phyloP scores from a whole-genome alignment of 2,329 filamentous ascomycete genomes.

The Aureobasidium lini region DNA sequence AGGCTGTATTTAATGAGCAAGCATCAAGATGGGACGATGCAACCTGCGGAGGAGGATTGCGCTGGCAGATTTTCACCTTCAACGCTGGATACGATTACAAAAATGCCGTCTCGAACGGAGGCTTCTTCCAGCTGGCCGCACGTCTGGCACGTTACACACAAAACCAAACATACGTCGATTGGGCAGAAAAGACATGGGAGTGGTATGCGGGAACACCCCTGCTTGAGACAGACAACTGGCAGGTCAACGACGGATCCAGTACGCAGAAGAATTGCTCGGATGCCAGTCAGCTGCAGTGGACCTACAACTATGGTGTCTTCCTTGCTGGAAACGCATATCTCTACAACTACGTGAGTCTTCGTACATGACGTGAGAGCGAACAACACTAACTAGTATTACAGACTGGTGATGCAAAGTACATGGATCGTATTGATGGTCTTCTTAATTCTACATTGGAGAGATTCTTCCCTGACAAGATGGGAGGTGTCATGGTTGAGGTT shows the following conservation, averaged over 20 bases:
- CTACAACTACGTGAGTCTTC: slow-evolving; percentile 45
- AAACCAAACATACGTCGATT: slow-evolving; percentile 69
- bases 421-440: slow-evolving; percentile 24
- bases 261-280: slow-evolving; percentile 44
- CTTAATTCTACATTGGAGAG: slow-evolving; percentile 25
- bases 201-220: slow-evolving; percentile 45
- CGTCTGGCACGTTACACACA: slow-evolving; percentile 71
- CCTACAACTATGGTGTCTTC: slow-evolving; percentile 59
- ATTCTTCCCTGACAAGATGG: slow-evolving; percentile 29
- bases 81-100: slow-evolving; percentile 59
- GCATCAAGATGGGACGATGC: slow-evolving; percentile 26
- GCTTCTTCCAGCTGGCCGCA: slow-evolving; percentile 52
- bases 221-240: slow-evolving; percentile 40
- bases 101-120: slow-evolving; percentile 52
- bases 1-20: slow-evolving; percentile 32
- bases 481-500: slow-evolving; percentile 35
- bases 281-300: slow-evolving; percentile 51
- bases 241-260: slow-evolving; percentile 50
- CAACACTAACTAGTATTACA: not conserved
- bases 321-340: slow-evolving; percentile 58
- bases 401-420: slow-evolving; percentile 14
- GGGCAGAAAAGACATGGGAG: slow-evolving; percentile 63
- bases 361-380: not conserved
- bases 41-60: slow-evolving; percentile 28
- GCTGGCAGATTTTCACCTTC: slow-evolving; percentile 65